Base-by-base conservation (phyloP, 1,284 basidiomycete genomes). In the Cryptococcus floricola region DNA sequence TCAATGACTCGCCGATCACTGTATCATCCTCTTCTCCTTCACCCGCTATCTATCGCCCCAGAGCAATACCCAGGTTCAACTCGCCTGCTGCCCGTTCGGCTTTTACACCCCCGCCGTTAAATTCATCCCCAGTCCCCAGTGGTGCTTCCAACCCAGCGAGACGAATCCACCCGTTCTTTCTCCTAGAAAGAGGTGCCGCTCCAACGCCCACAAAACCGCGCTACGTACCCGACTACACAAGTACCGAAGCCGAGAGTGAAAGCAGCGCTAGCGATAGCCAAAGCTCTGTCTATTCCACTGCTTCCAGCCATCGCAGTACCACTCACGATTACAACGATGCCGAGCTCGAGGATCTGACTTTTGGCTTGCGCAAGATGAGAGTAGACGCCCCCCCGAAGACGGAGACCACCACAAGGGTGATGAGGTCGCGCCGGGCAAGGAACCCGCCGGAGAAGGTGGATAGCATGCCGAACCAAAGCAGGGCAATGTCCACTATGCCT, bases 131-230 rank as follows among this genome's bases (percentile, higher is more conserved):
- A 23, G 23, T 23, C 23, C 23, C 23, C 23, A 23, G 23, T 2
- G 23, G 23, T 53, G 8, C 43, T 28, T 8, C 43, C 23, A 25
- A 42, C 46, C 16, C 18, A 34, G 31, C 31, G 31, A 39, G 19
- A 39, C 56, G 60, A 5, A 52, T 66, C 12, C 67, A 67, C 51
- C 67, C 67, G 9, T 67, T 69, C 59, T 67, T 67, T 53, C 48
- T 44, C 39, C 49, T 45, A 3, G 42, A 57, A 12, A 48, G 39
- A 19, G 19, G 47, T 27, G 56, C 51, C 37, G 57, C 38, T 4
- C 61, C 64, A 3, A 48, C 61, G 12, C 48, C 62, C 5, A 48
- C 47, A 14, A 44, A 63, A 52, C 67, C 65, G 0, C 53, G 65
- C 37, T 48, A 63, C n/a, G 61, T 64, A 41, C 64, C 67, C 5